Evolutionary conservation across 805 yeast genomes (phyloP).

Genomic region (Spathaspora arborariae): DNA sequence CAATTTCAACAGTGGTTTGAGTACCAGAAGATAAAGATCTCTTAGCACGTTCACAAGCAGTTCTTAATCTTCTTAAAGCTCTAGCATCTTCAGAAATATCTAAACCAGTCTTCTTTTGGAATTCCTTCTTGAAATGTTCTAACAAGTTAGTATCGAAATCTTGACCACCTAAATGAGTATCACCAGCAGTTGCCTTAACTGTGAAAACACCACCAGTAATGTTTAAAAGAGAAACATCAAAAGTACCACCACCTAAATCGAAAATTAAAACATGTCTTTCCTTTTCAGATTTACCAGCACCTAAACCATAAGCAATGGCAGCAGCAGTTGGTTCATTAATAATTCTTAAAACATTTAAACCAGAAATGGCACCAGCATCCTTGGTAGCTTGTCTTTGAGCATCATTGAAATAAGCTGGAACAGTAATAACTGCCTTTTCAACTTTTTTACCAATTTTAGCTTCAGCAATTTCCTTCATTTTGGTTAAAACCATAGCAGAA

Average conservation of each 20-base stretch:
- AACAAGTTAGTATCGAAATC: slow-evolving; percentile 50
- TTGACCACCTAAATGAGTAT: slow-evolving; percentile 51
- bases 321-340: slow-evolving; percentile 77
- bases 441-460: slow-evolving; percentile 80
- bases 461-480: slow-evolving; percentile 75
- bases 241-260: slow-evolving; percentile 98
- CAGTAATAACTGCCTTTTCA: slow-evolving; percentile 47
- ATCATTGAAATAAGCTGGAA: slow-evolving; percentile 49
- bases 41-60: slow-evolving; percentile 52
- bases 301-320: slow-evolving; percentile 95
- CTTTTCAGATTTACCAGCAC: slow-evolving; percentile 57
- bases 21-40: slow-evolving; percentile 48
- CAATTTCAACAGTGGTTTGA: slow-evolving; percentile 48
- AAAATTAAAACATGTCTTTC: slow-evolving; percentile 76
- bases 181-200: slow-evolving; percentile 82
- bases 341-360: slow-evolving; percentile 47
- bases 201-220: slow-evolving; percentile 96
- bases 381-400: slow-evolving; percentile 51
- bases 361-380: slow-evolving; percentile 51
- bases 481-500: slow-evolving; percentile 47
- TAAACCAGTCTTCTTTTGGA: slow-evolving; percentile 44
- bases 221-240: slow-evolving; percentile 88
- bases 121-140: slow-evolving; percentile 44
- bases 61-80: slow-evolving; percentile 50
- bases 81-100: slow-evolving; percentile 46